phyloP scores from a whole-genome alignment of 1,284 basidiomycete species.

The Cryptococcus jaspeensis region DNA sequence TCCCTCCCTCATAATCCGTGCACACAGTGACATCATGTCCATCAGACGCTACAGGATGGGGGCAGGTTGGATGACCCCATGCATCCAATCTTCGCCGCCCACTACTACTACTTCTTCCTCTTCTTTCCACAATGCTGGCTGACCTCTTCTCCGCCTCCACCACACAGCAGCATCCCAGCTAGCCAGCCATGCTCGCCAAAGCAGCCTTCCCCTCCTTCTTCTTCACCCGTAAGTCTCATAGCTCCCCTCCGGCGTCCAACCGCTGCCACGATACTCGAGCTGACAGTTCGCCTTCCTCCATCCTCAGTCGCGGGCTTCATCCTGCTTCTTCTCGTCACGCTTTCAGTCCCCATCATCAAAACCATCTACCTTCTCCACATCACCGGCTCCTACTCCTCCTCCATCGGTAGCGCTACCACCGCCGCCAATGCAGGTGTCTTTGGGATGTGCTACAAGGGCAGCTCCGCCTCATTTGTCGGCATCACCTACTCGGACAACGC shows the following conservation, averaged over 20 bases:
- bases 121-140: no score
- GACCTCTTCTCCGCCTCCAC: no score
- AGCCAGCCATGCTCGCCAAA: conserved; percentile 36
- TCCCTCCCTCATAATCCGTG: no score
- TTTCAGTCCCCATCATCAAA: conserved; percentile 72
- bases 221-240: conserved; percentile 31
- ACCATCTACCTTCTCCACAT: conserved; percentile 66
- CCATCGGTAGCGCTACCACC: background rate
- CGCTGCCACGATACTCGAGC: no score
- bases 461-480: conserved; percentile 22
- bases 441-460: conserved; percentile 34
- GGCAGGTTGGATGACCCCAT: background rate
- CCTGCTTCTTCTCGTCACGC: conserved; percentile 68
- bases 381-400: background rate
- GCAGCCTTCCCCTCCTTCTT: conserved; percentile 44
- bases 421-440: conserved; percentile 38
- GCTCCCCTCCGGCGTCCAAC: no score
- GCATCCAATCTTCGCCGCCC: background rate
- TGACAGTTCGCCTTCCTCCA: conserved; percentile 6
- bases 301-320: conserved; percentile 62
- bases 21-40: no score
- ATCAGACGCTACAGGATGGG: no score
- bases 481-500: conserved; percentile 17
- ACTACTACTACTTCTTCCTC: no score
- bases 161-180: no score